Evolutionary conservation across 1,284 basidiomycete species (phyloP).

Genomic region (Leccinum olivaceoglutinosum): DNA sequence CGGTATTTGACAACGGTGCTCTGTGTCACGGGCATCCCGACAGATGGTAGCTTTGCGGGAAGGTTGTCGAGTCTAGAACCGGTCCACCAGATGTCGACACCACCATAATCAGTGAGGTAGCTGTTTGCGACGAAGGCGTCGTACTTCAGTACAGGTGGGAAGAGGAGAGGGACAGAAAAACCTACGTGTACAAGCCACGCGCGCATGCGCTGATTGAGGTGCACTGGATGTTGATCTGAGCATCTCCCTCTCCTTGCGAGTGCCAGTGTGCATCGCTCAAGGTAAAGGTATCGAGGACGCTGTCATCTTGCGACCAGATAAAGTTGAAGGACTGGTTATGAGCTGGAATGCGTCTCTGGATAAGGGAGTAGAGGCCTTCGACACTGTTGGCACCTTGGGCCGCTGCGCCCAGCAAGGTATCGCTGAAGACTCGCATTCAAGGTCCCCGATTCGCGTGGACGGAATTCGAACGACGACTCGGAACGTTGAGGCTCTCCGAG

Average conservation of each 20-base stretch:
- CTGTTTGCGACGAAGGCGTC: slow-evolving; percentile 15
- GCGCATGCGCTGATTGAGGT: slow-evolving; percentile 19
- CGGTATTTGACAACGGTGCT: slow-evolving; percentile 36
- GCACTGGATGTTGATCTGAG: neutral
- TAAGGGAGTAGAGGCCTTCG: slow-evolving; percentile 19
- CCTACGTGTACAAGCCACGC: neutral
- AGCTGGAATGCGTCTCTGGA: slow-evolving; percentile 23
- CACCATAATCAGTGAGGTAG: slow-evolving; percentile 34
- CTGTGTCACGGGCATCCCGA: slow-evolving; percentile 30
- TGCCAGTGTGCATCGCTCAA: slow-evolving; percentile 16
- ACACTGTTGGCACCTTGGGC: neutral
- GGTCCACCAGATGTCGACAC: slow-evolving; percentile 41
- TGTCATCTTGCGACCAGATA: slow-evolving; percentile 6
- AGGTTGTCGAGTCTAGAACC: slow-evolving; percentile 35
- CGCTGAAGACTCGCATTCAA: neutral
- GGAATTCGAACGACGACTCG: neutral
- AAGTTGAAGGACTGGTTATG: slow-evolving; percentile 23
- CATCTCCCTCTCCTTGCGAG: neutral
- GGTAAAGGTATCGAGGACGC: slow-evolving; percentile 21
- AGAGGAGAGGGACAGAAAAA: neutral
- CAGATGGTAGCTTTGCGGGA: slow-evolving; percentile 26
- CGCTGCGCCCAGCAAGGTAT: neutral
- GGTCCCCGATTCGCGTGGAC: neutral
- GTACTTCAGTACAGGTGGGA: neutral
- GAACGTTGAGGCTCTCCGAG: neutral